Conservation (phyloP, 2,329 filamentous ascomycete genomes). For the Zymoseptoria ardabiliae region DNA sequence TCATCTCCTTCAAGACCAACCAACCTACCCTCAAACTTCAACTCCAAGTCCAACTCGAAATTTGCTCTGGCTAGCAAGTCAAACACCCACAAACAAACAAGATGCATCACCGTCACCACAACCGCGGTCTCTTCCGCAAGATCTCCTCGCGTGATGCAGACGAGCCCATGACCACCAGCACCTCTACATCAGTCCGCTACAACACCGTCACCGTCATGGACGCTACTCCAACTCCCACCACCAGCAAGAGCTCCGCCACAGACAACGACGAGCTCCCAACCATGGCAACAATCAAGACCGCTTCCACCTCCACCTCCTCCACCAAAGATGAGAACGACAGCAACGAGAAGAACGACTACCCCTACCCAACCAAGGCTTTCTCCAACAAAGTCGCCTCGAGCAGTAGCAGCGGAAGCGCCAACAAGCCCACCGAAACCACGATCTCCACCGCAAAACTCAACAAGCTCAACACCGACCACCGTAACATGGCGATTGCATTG, state of each 20-base stretch:
- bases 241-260: not conserved
- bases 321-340: not conserved
- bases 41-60: not conserved
- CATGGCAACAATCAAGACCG: not conserved
- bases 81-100: not conserved
- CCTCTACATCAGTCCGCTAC: not conserved
- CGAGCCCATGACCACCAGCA: not conserved
- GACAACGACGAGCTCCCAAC: not conserved
- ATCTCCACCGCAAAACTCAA: not conserved
- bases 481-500: not conserved
- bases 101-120: not conserved
- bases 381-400: not conserved
- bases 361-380: not conserved
- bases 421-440: not conserved
- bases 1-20: not conserved
- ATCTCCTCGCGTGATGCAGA: not conserved
- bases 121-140: not conserved
- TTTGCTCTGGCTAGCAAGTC: slow-evolving; percentile 1
- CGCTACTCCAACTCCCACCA: not conserved
- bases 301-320: not conserved
- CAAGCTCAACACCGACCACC: not conserved
- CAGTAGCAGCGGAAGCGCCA: not conserved
- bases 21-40: not conserved
- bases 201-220: not conserved
- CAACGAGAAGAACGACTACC: not conserved